Percentiles rank a stretch among this genome's conserved stretches.
Evolutionary conservation across 2,329 filamentous ascomycete genomes (phyloP).

Genomic region (Fusarium xylarioides): DNA sequence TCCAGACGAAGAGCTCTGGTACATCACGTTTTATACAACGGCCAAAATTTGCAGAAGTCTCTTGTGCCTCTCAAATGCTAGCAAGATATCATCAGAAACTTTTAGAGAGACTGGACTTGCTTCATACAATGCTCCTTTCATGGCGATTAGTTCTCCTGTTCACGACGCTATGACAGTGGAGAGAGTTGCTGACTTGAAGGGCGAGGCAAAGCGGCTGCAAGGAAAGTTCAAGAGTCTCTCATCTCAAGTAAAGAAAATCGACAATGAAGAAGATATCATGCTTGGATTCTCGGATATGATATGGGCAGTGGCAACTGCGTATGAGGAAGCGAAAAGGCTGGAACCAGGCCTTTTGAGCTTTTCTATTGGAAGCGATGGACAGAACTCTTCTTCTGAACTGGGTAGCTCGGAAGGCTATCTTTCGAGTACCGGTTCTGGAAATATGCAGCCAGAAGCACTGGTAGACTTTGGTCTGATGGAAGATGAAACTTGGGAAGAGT

Average conservation of each 20-base stretch:
- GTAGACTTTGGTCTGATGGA: neutral
- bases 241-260: neutral
- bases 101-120: neutral
- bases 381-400: neutral
- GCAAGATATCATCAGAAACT: neutral
- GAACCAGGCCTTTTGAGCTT: neutral
- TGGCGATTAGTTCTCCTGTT: neutral
- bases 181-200: neutral
- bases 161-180: neutral
- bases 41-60: constrained; percentile 13
- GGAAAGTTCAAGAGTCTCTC: constrained; percentile 2
- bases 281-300: constrained; percentile 4
- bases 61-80: constrained; percentile 5
- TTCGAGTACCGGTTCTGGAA: constrained; percentile 1
- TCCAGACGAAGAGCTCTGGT: neutral
- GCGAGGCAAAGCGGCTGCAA: neutral
- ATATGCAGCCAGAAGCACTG: neutral
- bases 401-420: constrained; percentile 5
- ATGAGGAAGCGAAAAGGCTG: neutral
- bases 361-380: neutral
- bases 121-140: neutral
- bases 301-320: constrained; percentile 2
- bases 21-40: constrained; percentile 14
- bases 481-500: constrained; percentile 9
- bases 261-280: neutral